Evolutionary conservation across 208 protist genomes (phyloP).

Genomic region (Leptomonas pyrrhocoris): DNA sequence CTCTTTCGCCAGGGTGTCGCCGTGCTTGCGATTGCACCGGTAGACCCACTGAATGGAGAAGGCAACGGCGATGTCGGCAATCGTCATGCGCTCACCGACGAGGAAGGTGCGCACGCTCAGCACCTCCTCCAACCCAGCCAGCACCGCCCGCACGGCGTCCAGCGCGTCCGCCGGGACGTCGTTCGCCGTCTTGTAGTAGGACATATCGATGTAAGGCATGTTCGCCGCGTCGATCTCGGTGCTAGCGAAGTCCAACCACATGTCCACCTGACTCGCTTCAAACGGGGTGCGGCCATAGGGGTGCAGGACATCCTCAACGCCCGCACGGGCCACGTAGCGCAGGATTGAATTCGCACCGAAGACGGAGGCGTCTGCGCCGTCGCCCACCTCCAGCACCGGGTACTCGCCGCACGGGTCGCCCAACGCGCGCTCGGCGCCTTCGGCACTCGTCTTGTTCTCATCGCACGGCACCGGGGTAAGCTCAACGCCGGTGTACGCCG

Average conservation of each 20-base stretch:
- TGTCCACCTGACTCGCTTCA: constrained; percentile 83
- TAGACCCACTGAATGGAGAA: constrained; percentile 73
- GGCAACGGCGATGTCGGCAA: constrained; percentile 80
- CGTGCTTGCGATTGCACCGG: constrained; percentile 57
- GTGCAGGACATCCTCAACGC: constrained; percentile 39
- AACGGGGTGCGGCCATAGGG: constrained; percentile 80
- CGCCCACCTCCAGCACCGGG: constrained; percentile 72
- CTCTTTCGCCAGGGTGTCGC: constrained; percentile 59
- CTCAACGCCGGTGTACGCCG: constrained; percentile 59
- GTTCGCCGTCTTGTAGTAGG: constrained; percentile 34
- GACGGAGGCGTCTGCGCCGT: constrained; percentile 42
- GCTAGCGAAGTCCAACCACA: constrained; percentile 83
- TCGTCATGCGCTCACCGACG: constrained; percentile 81
- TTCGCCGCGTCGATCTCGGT: constrained; percentile 69
- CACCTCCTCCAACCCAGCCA: constrained; percentile 59
- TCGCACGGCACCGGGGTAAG: constrained; percentile 33
- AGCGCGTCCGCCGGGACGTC: constrained; percentile 36
- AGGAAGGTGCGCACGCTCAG: constrained; percentile 81
- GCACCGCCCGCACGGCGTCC: constrained; percentile 45
- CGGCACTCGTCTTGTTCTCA: constrained; percentile 46
- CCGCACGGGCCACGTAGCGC: constrained; percentile 67
- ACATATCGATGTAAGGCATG: constrained; percentile 53
- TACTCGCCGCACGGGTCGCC: constrained; percentile 75
- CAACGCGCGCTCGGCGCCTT: constrained; percentile 57
- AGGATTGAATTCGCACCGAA: constrained; percentile 89